phyloP scores from a whole-genome alignment of 1,284 basidiomycete species.

The Pyrrhoderma lamaoense region DNA sequence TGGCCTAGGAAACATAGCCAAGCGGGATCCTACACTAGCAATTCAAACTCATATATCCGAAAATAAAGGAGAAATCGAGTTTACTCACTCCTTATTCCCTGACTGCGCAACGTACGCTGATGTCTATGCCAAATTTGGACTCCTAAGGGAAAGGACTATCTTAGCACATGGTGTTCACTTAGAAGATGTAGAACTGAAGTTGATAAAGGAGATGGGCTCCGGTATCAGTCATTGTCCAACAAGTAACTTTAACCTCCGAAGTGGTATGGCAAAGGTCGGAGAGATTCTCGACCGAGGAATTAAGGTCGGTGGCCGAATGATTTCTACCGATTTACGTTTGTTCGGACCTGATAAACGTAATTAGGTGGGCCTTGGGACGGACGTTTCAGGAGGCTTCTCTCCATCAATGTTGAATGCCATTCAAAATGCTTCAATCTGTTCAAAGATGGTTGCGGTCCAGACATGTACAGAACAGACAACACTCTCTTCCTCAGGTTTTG shows the following conservation, averaged over 20 bases:
- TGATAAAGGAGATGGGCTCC: constrained; percentile 61
- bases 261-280: constrained; percentile 77
- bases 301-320: constrained; percentile 51
- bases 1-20: constrained; percentile 55
- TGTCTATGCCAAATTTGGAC: constrained; percentile 77
- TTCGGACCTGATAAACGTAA: not conserved
- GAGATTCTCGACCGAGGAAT: constrained; percentile 76
- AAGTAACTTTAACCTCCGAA: constrained; percentile 86
- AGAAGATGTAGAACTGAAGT: constrained; percentile 60
- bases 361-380: constrained; percentile 84
- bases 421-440: constrained; percentile 75
- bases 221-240: constrained; percentile 92
- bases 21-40: constrained; percentile 48
- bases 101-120: constrained; percentile 54
- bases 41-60: constrained; percentile 95
- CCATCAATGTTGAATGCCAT: constrained; percentile 81
- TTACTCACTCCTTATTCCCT: constrained; percentile 63
- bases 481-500: constrained; percentile 34
- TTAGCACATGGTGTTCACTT: constrained; percentile 89
- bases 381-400: constrained; percentile 86
- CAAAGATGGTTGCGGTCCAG: constrained; percentile 62
- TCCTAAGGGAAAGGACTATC: constrained; percentile 77
- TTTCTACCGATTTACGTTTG: not conserved
- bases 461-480: constrained; percentile 20
- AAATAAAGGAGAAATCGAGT: constrained; percentile 69